phyloP scores from a whole-genome alignment of 106 monocot genomes.

The Xerophyta viscosa region DNA sequence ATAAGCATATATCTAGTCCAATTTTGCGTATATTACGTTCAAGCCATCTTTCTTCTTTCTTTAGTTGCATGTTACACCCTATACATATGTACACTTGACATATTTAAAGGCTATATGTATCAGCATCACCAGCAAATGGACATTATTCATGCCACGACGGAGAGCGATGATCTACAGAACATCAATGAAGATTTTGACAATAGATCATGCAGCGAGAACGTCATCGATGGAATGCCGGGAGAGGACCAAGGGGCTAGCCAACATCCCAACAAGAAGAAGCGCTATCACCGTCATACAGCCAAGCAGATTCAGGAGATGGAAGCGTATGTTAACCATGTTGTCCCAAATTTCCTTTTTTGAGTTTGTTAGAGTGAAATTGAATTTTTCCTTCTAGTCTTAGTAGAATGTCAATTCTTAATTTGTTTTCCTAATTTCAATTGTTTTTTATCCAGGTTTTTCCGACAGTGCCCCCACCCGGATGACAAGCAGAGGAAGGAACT shows the following conservation, averaged over 20 bases:
- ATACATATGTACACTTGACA: neutral
- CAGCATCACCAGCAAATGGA: slow-evolving; percentile 25
- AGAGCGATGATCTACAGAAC: slow-evolving; percentile 11
- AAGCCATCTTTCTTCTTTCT: too few species aligned
- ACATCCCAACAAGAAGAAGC: slow-evolving; percentile 55
- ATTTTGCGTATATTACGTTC: too few species aligned
- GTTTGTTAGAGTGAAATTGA: too few species aligned
- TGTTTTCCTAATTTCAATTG: too few species aligned
- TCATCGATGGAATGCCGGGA: slow-evolving; percentile 56
- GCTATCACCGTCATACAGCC: slow-evolving; percentile 92
- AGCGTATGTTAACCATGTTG: slow-evolving; percentile 73
- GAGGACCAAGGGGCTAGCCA: slow-evolving; percentile 71
- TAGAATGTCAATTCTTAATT: too few species aligned
- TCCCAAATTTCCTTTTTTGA: neutral
- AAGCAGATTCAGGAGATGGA: slow-evolving; percentile 98
- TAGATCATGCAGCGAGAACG: slow-evolving; percentile 84
- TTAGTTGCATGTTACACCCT: too few species aligned
- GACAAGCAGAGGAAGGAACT: slow-evolving; percentile 98
- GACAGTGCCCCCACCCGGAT: slow-evolving; percentile 93
- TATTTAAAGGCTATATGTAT: slow-evolving; percentile 3
- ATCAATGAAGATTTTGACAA: slow-evolving; percentile 44
- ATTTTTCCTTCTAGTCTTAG: neutral
- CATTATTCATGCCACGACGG: slow-evolving; percentile 14
- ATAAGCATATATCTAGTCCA: too few species aligned
- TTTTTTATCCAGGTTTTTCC: slow-evolving; percentile 62